Conservation (phyloP, 805 yeast species). For the Komagataella pastoris region DNA sequence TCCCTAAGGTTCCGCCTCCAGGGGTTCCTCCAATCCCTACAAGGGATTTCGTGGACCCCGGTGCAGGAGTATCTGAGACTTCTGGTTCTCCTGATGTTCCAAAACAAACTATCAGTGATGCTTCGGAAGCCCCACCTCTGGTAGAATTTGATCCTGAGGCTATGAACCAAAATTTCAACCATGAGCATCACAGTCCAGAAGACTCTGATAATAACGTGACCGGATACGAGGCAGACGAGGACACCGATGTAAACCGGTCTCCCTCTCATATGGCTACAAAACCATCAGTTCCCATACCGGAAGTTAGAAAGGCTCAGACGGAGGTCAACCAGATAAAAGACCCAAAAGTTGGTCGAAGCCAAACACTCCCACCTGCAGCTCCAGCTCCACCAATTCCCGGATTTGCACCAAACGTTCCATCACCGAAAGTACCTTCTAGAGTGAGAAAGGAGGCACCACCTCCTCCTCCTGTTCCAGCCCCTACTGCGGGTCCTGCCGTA, state of each 20-base stretch:
- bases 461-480: constrained; percentile 8
- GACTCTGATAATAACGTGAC: constrained; percentile 24
- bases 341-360: background rate
- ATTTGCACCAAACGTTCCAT: constrained; percentile 4
- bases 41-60: background rate
- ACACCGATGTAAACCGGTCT: constrained; percentile 16
- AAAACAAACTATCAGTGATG: constrained; percentile 1
- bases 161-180: background rate
- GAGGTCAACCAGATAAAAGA: background rate
- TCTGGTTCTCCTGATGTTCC: background rate
- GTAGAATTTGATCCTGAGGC: background rate
- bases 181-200: background rate
- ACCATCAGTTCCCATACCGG: constrained; percentile 3
- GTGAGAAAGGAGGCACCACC: constrained; percentile 6
- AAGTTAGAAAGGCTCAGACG: background rate
- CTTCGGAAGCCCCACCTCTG: background rate
- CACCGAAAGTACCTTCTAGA: constrained; percentile 1
- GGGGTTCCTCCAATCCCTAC: constrained; percentile 2
- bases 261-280: constrained; percentile 3
- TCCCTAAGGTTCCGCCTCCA: background rate
- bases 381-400: constrained; percentile 10
- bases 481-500: constrained; percentile 4
- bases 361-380: constrained; percentile 10
- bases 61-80: background rate
- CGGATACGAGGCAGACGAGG: constrained; percentile 66